Evolutionary conservation across 257 asterid genomes (phyloP), one percentile per base, ranked within the genome.

Genomic region (Capsicum rhomboideum): DNA sequence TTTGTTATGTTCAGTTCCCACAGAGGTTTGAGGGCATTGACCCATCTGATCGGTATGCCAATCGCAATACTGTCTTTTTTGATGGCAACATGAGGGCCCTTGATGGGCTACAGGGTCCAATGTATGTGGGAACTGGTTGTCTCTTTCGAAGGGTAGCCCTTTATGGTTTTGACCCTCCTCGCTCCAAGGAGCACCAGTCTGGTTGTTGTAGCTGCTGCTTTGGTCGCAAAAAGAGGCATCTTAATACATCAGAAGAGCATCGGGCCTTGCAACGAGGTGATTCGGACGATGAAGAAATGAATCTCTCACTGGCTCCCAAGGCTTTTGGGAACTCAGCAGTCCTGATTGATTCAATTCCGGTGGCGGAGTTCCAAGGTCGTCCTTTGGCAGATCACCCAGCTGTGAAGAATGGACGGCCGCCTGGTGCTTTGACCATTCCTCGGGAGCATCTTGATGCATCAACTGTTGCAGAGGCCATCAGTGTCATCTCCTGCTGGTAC

Each of bases 21-120:
- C 97, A 92, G 88, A 89, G 97, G 53, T 92, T 92, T 37, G 97
- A 92, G 83, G 97, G 97, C 8, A 93, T 93, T 37, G 97, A 93
- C 61, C 93, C 95, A 34, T 91, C 95, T 20, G 97, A 93, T 86
- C 89, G 97, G 18, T 93, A 93, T 29, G 97, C 97, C 66, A 93
- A 93, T 59, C 85, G 92, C 78, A 93, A 93, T 79, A 93, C 95
- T 0, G 97, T 93, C 79, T 93, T 93, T 88, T 93, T 93, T 16
- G 97, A 93, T 77, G 95, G 93, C 4, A 93, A 93, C 72, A 91
- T 93, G 97, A 88, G 97, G 23, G 97, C 97, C 67, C 92, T 93
- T n/a, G 97, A 93, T 78, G 97, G 97, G 67, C 86, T 93, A 4
- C 97, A 93, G 71, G 97, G 97, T 5, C 95, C 97, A 3, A 94